These are phyloP conservation scores for Didymella segeticola DNA, from an alignment of 2,329 filamentous ascomycete genomes.

Conservation along the genomic window DNA sequence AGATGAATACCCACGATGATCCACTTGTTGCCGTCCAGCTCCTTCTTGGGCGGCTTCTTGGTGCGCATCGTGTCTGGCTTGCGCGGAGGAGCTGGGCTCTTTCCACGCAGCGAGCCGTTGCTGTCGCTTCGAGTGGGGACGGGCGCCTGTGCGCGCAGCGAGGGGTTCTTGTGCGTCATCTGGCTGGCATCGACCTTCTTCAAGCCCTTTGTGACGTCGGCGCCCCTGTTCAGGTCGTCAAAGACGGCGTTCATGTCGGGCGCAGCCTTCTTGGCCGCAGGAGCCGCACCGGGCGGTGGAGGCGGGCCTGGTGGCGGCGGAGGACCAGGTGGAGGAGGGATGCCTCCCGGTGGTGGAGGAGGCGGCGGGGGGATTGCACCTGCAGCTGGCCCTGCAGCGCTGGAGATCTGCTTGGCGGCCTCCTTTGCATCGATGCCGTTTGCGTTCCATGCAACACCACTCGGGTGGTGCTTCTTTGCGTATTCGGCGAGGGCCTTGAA, in stretches of 20 bases:
- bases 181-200: constrained; percentile 93
- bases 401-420: constrained; percentile 65
- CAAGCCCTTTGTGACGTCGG: constrained; percentile 84
- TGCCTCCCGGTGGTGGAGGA: constrained; percentile 64
- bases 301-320: constrained; percentile 65
- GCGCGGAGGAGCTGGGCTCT: constrained; percentile 81
- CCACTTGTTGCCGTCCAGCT: constrained; percentile 80
- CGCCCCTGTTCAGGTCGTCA: constrained; percentile 86
- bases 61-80: constrained; percentile 63
- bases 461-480: constrained; percentile 80
- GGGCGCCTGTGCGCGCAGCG: constrained; percentile 74
- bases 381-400: constrained; percentile 53
- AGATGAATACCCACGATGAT: constrained; percentile 68
- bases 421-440: constrained; percentile 76
- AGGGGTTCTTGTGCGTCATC: constrained; percentile 99
- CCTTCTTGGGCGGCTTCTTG: constrained; percentile 57
- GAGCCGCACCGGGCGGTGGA: constrained; percentile 53
- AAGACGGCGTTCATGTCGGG: constrained; percentile 86
- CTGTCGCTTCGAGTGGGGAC: constrained; percentile 67
- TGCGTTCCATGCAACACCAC: constrained; percentile 86
- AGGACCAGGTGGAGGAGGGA: constrained; percentile 68
- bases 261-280: constrained; percentile 57
- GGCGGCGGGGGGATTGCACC: constrained; percentile 73
- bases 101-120: constrained; percentile 63
- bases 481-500: constrained; percentile 85